These are phyloP conservation scores for Bryoglossum gracile DNA, from an alignment of 495 filamentous ascomycete species.

Conservation along the genomic window DNA sequence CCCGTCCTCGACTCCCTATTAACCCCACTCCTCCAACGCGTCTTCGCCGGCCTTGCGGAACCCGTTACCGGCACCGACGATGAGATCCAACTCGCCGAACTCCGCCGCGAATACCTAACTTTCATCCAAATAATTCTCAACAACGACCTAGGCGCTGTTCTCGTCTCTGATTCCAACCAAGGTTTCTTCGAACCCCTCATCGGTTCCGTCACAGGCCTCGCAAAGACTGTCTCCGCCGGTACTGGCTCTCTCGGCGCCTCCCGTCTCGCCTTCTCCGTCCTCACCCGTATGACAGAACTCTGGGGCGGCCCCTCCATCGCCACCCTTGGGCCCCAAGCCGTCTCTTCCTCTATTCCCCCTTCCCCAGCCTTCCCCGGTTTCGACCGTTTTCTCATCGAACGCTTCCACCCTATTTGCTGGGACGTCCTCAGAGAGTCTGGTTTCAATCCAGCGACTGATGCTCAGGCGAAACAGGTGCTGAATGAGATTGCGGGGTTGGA, in stretches of 20 bases:
- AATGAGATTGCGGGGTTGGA: conserved; percentile 79
- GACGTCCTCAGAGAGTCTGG: conserved; percentile 63
- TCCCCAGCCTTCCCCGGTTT: conserved; percentile 72
- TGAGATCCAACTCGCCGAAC: conserved; percentile 83
- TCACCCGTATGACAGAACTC: conserved; percentile 66
- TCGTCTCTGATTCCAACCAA: conserved; percentile 85
- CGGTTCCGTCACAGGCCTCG: conserved; percentile 71
- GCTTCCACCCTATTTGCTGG: conserved; percentile 88
- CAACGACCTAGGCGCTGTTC: conserved; percentile 80
- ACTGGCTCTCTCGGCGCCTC: conserved; percentile 63
- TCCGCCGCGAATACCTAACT: conserved; percentile 86
- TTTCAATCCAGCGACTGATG: conserved; percentile 72
- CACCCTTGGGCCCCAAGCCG: conserved; percentile 40
- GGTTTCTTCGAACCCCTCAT: conserved; percentile 79
- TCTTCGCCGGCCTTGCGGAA: conserved; percentile 77
- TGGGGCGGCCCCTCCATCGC: conserved; percentile 82
- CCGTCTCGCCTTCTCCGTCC: conserved; percentile 71
- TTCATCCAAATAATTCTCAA: conserved; percentile 82
- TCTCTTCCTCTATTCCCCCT: conserved; percentile 33
- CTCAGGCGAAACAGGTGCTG: conserved; percentile 75
- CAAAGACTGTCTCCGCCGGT: conserved; percentile 61
- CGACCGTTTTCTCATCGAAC: conserved; percentile 75
- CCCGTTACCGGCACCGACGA: conserved; percentile 90
- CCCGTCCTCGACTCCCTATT: conserved; percentile 81
- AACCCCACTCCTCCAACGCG: conserved; percentile 78